Conservation (phyloP, 495 filamentous ascomycete species). For the Sabuloglossum arenarium region DNA sequence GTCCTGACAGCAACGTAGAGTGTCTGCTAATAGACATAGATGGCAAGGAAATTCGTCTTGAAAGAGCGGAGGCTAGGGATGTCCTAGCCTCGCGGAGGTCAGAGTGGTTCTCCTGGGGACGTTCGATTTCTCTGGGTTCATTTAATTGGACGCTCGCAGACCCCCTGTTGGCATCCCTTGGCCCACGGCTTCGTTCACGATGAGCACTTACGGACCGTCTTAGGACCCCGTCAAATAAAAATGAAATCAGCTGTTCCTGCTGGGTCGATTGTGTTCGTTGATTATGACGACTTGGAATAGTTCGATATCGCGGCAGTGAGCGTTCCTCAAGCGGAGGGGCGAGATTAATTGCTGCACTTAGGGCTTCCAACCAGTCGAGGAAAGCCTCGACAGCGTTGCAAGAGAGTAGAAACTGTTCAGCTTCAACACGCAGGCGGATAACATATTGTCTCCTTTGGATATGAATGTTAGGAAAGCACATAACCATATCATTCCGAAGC, state of each 20-base stretch:
- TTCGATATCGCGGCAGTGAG: constrained; percentile 31
- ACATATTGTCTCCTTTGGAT: constrained; percentile 28
- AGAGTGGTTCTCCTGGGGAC: not conserved
- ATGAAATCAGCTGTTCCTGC: not conserved
- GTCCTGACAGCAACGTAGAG: not conserved
- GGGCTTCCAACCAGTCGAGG: constrained; percentile 30
- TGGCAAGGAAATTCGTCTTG: not conserved
- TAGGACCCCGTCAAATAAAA: not conserved
- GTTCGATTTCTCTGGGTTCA: not conserved
- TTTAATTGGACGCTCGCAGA: not conserved
- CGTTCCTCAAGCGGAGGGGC: constrained; percentile 31
- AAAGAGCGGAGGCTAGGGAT: not conserved
- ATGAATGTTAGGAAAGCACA: constrained; percentile 1
- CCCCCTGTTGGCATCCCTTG: not conserved
- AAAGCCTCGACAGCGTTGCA: constrained; percentile 30
- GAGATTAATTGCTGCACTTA: constrained; percentile 32
- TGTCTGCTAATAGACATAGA: not conserved
- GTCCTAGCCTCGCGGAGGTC: not conserved
- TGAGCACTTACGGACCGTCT: not conserved
- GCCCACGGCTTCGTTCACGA: not conserved
- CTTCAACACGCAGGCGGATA: constrained; percentile 38
- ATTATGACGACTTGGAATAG: constrained; percentile 20
- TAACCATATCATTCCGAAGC: not conserved
- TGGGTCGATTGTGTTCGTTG: not conserved
- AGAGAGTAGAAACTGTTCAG: constrained; percentile 41